Evolutionary conservation across 208 protist species (phyloP).

Genomic region (Crithidia bombi): DNA sequence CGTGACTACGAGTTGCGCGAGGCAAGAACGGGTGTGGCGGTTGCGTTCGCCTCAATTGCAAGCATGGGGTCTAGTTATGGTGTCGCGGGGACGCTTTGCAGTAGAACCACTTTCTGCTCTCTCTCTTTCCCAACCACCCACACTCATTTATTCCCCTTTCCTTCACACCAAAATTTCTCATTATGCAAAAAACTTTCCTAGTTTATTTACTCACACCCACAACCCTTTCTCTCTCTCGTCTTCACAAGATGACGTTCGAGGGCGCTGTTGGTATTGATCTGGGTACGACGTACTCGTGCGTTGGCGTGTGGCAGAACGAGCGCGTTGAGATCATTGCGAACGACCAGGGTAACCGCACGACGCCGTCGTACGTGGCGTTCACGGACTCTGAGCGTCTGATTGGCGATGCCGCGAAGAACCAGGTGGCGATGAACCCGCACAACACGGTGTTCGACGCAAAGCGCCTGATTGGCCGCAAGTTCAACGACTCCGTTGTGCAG

Average conservation of each 20-base stretch:
- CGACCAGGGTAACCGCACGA: constrained; percentile 99
- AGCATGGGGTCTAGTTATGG: too few species aligned
- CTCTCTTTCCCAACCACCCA: too few species aligned
- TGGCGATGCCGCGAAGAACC: constrained; percentile 95
- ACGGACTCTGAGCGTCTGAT: constrained; percentile 95
- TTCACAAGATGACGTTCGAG: constrained; percentile 52
- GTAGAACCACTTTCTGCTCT: too few species aligned
- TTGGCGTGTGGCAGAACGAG: constrained; percentile 86
- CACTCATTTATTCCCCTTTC: too few species aligned
- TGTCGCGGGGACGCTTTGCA: too few species aligned
- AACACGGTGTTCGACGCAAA: constrained; percentile 97
- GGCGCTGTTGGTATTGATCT: constrained; percentile 93
- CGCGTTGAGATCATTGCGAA: constrained; percentile 98
- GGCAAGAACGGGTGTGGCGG: too few species aligned
- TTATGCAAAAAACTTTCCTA: too few species aligned
- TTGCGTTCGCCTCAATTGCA: too few species aligned
- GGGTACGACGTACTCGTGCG: constrained; percentile 97
- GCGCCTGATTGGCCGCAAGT: constrained; percentile 93
- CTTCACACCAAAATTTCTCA: too few species aligned
- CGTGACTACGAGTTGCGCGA: too few species aligned
- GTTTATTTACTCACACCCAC: too few species aligned
- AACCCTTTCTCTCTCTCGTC: too few species aligned
- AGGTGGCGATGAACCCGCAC: constrained; percentile 84
- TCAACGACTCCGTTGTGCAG: constrained; percentile 90
- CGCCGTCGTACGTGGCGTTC: constrained; percentile 99